Conservation (phyloP, 2,329 filamentous ascomycete genomes). For the Xylaria arbuscula region DNA sequence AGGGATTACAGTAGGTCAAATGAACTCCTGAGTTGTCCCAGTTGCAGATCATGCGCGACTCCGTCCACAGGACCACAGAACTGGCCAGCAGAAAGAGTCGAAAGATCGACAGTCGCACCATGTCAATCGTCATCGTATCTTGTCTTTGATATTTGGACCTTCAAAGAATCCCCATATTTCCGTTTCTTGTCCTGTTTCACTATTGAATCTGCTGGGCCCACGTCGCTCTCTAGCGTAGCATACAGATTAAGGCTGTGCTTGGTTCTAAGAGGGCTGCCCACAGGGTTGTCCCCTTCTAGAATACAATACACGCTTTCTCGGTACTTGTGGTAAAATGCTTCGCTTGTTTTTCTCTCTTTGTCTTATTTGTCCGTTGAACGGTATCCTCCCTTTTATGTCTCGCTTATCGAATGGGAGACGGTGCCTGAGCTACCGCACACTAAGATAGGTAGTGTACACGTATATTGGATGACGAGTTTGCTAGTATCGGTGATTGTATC, state of each 20-base stretch:
- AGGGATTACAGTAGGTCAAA: neutral
- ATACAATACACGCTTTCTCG: conserved; percentile 1
- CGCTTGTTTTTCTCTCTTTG: neutral
- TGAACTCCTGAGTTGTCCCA: conserved; percentile 22
- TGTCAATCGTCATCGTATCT: conserved; percentile 16
- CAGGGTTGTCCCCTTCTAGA: neutral
- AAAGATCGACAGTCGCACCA: conserved; percentile 28
- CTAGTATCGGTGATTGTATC: neutral
- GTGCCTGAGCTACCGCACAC: neutral
- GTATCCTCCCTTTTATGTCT: conserved; percentile 1
- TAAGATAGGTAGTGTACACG: neutral
- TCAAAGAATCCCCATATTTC: conserved; percentile 15
- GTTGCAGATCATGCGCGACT: conserved; percentile 29
- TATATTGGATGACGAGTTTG: neutral
- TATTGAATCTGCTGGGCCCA: conserved; percentile 16
- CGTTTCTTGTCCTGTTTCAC: conserved; percentile 24
- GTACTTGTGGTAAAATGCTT: neutral
- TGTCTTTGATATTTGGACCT: conserved; percentile 19
- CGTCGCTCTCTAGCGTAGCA: conserved; percentile 15
- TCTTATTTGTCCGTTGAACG: neutral
- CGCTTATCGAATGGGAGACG: neutral
- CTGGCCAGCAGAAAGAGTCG: neutral
- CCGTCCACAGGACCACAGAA: neutral
- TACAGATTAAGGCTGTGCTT: neutral
- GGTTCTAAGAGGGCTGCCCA: neutral